Base-by-base conservation (phyloP, 768 basidiomycete species). In the Mycena epipterygia region DNA sequence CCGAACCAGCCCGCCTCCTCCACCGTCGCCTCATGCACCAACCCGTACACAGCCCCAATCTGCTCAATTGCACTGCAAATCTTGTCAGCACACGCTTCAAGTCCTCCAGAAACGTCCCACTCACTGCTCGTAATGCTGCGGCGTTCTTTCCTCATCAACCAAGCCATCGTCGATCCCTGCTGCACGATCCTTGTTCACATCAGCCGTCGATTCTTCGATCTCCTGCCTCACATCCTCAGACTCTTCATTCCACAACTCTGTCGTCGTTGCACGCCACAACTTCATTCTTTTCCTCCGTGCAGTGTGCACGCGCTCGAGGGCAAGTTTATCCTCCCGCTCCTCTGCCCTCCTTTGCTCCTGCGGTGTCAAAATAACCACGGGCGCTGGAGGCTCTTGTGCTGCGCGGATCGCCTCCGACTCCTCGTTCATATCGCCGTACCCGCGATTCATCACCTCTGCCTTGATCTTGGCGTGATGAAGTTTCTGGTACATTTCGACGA, bases 91-190 rank as follows among this genome's bases (percentile, higher is more conserved):
- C 23, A 11, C 2, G 4, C n/a, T 11, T 17, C 3, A 25, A 39
- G 39, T 27, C 5, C 23, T 12, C 29, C 9, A 16, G 8, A 42
- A 8, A 41, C n/a, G 5, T 4, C 33, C 5, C 21, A 35, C 56
- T 58, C n/a, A 58, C 56, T 58, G 56, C 29, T 58, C 39, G 13
- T 58, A 58, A 13, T 58, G 37, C 56, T 58, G 39, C 14, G 56
- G 37, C 1, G 56, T 58, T 9, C 30, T 27, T 17, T 52, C 51
- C 29, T 17, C 30, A 3, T 52, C 51, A 12, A 2, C 29, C 5
- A 19, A 14, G 25, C n/a, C n/a, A n/a, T 32, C 51, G 3, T 52
- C 27, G 2, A 3, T 29, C 30, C 25, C 16, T 30, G 44, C 44
- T 7, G 44, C 44, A 13, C 44, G 44, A 3, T 23, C n/a, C 17